Evolutionary conservation across 306 rosid genomes (phyloP), one percentile per base, ranked within the genome.

Genomic region (Sindora glabra): DNA sequence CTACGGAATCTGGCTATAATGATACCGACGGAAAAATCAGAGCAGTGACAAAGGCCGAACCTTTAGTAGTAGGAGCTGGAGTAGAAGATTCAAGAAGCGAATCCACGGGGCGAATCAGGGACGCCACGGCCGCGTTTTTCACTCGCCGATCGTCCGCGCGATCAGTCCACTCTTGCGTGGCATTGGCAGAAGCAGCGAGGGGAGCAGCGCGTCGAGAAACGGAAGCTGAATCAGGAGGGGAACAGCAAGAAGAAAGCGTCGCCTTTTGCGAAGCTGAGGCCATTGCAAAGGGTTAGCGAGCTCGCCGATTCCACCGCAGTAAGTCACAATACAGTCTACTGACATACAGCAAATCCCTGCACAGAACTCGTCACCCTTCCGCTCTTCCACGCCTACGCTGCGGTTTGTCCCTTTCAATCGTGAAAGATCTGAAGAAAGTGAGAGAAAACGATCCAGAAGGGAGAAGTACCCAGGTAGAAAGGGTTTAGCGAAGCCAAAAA

Each of bases 191-290:
- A 10, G 63, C 67, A 62, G 50, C 44, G 4, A 67, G 44, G 13
- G 64, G 15, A 46, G 83, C 30, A 4, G 74, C 79, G 19, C 56
- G 11, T 47, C 67, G 66, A 8, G 81, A 42, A 48, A 66, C 17
- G 53, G 75, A 0, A 33, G 45, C 27, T 10, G 60, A 59, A 57
- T 4, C 18, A 41, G 85, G 44, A 38, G 67, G 25, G 53, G 68
- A 32, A 58, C 82, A 75, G 50, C 77, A 75, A 39, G 69, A 27
- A 49, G 66, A 32, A 27, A 32, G n/a, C 94, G 95, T 74, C 95
- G 86, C 57, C 72, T 86, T 82, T 90, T 90, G 21, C 94, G 95
- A 14, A 86, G 83, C 74, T 84, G 97, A 22, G 95, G 95, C 95
- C 95, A 86, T 90, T 90, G 95, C 54, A 84, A 65, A 40, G 90